Conservation (phyloP, 768 basidiomycete genomes). For the Hericium rajendrae region DNA sequence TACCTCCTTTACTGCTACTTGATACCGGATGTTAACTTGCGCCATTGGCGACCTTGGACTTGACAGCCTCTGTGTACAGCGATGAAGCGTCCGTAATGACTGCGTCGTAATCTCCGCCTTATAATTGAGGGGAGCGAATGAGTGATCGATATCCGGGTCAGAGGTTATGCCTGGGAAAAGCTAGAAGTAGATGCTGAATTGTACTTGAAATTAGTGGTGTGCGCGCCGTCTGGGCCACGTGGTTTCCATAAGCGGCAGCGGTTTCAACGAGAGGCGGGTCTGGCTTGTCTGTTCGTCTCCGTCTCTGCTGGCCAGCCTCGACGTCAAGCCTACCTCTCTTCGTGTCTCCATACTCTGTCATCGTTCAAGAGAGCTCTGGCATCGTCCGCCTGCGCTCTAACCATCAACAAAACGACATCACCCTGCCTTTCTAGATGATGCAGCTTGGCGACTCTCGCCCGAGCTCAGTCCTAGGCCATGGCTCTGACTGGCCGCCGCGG, state of each 20-base stretch:
- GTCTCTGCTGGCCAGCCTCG: not conserved
- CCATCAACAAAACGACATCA: not conserved
- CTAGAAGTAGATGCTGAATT: no score
- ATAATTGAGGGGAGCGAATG: no score
- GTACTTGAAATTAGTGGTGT: no score
- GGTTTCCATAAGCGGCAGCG: not conserved
- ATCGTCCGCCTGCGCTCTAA: not conserved
- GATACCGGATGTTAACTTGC: not conserved
- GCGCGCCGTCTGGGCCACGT: not conserved
- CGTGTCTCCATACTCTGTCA: not conserved
- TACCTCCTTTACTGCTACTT: not conserved
- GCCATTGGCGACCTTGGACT: not conserved
- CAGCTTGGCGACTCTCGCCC: conserved; percentile 19
- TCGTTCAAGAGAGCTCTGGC: no score
- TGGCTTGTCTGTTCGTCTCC: not conserved
- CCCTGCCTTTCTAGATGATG: conserved; percentile 2
- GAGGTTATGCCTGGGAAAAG: no score
- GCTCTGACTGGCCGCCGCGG: conserved; percentile 24
- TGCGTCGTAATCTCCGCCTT: no score
- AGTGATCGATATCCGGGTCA: no score
- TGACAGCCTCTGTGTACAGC: not conserved
- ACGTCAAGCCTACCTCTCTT: not conserved
- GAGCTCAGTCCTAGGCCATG: conserved; percentile 19
- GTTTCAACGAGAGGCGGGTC: not conserved
- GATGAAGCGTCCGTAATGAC: not conserved